Evolutionary conservation across 2,329 filamentous ascomycete species (phyloP).

Genomic region (Colletotrichum spaethianum): DNA sequence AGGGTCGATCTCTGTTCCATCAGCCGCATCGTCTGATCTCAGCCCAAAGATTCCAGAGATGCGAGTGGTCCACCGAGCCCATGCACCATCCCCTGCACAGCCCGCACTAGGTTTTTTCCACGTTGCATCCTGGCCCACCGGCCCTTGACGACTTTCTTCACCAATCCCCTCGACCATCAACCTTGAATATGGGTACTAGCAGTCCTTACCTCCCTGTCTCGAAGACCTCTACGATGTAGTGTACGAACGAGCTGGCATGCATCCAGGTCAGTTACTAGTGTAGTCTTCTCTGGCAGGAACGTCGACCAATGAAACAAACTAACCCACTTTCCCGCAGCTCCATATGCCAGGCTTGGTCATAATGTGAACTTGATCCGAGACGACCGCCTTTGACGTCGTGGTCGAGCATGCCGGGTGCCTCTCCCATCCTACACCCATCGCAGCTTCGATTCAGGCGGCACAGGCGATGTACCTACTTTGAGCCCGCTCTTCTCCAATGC

Average conservation of each 20-base stretch:
- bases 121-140: slow-evolving; percentile 38
- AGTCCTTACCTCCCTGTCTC: slow-evolving; percentile 13
- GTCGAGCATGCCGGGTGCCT: not conserved
- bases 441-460: slow-evolving; percentile 3
- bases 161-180: slow-evolving; percentile 5
- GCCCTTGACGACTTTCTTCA: slow-evolving; percentile 37
- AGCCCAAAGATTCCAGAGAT: slow-evolving; percentile 38
- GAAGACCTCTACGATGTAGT: not conserved
- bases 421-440: not conserved
- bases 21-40: slow-evolving; percentile 42
- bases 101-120: slow-evolving; percentile 35
- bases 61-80: slow-evolving; percentile 41
- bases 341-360: slow-evolving; percentile 6
- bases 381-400: not conserved
- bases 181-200: slow-evolving; percentile 12
- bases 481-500: slow-evolving; percentile 4
- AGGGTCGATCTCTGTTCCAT: slow-evolving; percentile 41
- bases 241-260: not conserved
- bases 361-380: slow-evolving; percentile 6
- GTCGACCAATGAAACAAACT: slow-evolving; percentile 2
- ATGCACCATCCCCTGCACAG: slow-evolving; percentile 36
- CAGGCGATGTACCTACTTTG: not conserved
- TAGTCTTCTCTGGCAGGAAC: not conserved
- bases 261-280: not conserved
- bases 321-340: slow-evolving; percentile 22